These are phyloP conservation scores for Solanum chiquidenum DNA, from an alignment of 257 asterid species.

Conservation along the genomic window DNA sequence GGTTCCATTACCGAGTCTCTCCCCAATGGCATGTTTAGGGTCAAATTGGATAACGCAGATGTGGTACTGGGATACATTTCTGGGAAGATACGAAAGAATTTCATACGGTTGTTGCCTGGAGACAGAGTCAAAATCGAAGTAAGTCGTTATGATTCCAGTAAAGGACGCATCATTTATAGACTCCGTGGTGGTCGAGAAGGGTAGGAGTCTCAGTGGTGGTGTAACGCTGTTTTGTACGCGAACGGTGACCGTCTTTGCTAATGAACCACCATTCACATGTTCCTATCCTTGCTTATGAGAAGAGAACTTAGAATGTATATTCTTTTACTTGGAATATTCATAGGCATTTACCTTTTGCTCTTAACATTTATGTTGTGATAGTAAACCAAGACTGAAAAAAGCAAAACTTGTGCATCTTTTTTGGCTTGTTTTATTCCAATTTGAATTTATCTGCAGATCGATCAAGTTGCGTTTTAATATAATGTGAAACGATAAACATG, in stretches of 20 bases:
- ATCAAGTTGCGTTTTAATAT: not conserved
- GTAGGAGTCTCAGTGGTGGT: not conserved
- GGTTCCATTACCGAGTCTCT: constrained; percentile 15
- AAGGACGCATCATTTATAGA: constrained; percentile 8
- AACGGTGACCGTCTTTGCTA: not conserved
- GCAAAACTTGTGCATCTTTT: not conserved
- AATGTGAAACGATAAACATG: not conserved
- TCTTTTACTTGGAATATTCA: not conserved
- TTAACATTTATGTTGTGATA: not conserved
- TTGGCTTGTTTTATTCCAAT: not conserved
- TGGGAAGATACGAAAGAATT: constrained; percentile 13
- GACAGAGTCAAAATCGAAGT: constrained; percentile 10
- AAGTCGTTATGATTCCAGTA: constrained; percentile 13
- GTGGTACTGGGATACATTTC: constrained; percentile 17
- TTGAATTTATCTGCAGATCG: not conserved
- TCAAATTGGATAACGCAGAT: constrained; percentile 11
- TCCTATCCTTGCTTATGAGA: not conserved
- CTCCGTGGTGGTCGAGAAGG: constrained; percentile 9
- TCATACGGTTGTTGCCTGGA: constrained; percentile 9
- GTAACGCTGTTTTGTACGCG: not conserved
- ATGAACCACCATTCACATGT: not conserved
- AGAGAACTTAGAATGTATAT: not conserved
- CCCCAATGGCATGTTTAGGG: constrained; percentile 19
- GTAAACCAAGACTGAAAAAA: not conserved
- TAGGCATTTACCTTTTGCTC: constrained; percentile 1